phyloP scores from a whole-genome alignment of 2,329 filamentous ascomycete genomes.

The Didymella pomorum region DNA sequence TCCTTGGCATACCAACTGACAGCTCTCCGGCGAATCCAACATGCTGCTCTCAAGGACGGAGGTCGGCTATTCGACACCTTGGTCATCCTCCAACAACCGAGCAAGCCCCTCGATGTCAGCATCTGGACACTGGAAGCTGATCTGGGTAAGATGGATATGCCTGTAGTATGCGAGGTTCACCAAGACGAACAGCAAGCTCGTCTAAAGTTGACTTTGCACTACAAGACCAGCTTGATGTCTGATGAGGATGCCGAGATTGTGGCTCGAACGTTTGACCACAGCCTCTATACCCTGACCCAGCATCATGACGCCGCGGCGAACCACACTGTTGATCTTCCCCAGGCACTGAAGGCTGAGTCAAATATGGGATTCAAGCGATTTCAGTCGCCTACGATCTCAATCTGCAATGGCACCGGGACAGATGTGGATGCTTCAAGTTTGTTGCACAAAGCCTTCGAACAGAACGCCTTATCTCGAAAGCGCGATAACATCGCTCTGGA shows the following conservation, averaged over 20 bases:
- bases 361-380: slow-evolving; percentile 32
- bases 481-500: slow-evolving; percentile 48
- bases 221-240: slow-evolving; percentile 44
- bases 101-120: slow-evolving; percentile 53
- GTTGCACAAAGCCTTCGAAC: slow-evolving; percentile 52
- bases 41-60: slow-evolving; percentile 55
- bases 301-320: slow-evolving; percentile 31
- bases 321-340: slow-evolving; percentile 36
- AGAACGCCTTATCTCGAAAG: slow-evolving; percentile 36
- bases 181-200: slow-evolving; percentile 63
- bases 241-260: slow-evolving; percentile 40
- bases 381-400: slow-evolving; percentile 1
- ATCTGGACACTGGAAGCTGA: slow-evolving; percentile 63
- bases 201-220: slow-evolving; percentile 69
- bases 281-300: slow-evolving; percentile 35
- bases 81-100: slow-evolving; percentile 76
- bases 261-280: slow-evolving; percentile 39
- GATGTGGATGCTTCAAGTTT: slow-evolving; percentile 21
- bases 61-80: slow-evolving; percentile 78
- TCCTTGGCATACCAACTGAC: slow-evolving; percentile 76
- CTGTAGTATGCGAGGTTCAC: slow-evolving; percentile 77
- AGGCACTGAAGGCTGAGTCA: slow-evolving; percentile 32
- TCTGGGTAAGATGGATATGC: slow-evolving; percentile 72
- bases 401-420: not conserved
- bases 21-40: slow-evolving; percentile 75